Conservation (phyloP, 2,329 filamentous ascomycete genomes). For the Ascochyta viciae-villosae region DNA sequence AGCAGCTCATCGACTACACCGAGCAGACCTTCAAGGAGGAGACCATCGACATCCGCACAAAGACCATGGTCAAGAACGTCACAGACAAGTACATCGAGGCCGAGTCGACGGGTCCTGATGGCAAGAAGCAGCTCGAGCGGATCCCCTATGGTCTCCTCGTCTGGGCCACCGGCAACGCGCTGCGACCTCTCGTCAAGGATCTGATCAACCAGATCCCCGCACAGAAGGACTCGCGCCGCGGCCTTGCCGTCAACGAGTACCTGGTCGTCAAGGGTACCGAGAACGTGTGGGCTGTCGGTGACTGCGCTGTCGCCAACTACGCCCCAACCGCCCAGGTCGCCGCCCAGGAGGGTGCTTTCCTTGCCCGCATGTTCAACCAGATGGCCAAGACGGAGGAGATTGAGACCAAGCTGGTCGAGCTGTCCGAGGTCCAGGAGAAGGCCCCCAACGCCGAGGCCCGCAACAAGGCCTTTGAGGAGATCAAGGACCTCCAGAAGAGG, state of each 20-base stretch:
- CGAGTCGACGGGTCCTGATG: slow-evolving; percentile 80
- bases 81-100: slow-evolving; percentile 93
- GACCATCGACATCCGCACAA: slow-evolving; percentile 95
- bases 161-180: slow-evolving; percentile 96
- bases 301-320: slow-evolving; percentile 97
- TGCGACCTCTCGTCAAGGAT: slow-evolving; percentile 88
- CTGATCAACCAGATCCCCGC: slow-evolving; percentile 91
- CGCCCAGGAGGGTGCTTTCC: slow-evolving; percentile 92
- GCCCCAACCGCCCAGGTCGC: slow-evolving; percentile 97
- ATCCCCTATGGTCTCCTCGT: slow-evolving; percentile 96
- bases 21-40: slow-evolving; percentile 99
- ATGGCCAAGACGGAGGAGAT: slow-evolving; percentile 93
- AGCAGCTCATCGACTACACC: slow-evolving; percentile 98
- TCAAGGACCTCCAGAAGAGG: slow-evolving; percentile 85
- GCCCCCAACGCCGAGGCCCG: slow-evolving; percentile 70
- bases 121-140: slow-evolving; percentile 78
- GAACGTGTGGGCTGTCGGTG: slow-evolving; percentile 97
- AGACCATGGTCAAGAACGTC: slow-evolving; percentile 99
- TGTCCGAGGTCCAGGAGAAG: slow-evolving; percentile 68
- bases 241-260: slow-evolving; percentile 97
- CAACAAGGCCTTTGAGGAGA: slow-evolving; percentile 71
- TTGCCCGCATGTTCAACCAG: slow-evolving; percentile 96
- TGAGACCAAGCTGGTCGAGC: slow-evolving; percentile 74
- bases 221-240: slow-evolving; percentile 92
- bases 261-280: slow-evolving; percentile 96